phyloP scores from a whole-genome alignment of 768 basidiomycete species.

The Lactarius hengduanensis region DNA sequence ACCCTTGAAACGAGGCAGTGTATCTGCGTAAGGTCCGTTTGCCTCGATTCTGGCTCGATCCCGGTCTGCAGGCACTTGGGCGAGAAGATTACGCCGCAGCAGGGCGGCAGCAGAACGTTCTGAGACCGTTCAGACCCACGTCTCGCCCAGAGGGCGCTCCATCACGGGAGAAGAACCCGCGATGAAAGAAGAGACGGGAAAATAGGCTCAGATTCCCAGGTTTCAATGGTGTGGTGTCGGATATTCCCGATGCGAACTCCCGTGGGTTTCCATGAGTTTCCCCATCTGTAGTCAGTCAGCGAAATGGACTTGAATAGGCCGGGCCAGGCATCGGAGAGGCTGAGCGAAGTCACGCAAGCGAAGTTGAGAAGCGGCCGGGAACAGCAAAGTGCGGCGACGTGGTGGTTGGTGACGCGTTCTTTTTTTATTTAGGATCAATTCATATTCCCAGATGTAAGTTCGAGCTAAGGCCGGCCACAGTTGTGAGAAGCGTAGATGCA shows the following conservation, averaged over 20 bases:
- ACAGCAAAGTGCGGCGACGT: neutral
- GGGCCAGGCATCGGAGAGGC: neutral
- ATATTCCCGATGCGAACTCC: neutral
- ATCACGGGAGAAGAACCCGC: neutral
- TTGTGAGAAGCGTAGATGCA: no score
- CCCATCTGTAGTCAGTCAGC: neutral
- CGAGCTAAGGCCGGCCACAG: no score
- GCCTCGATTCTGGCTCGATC: neutral
- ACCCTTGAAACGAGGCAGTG: neutral
- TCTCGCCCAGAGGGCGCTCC: neutral
- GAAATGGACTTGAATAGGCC: neutral
- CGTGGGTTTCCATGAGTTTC: neutral
- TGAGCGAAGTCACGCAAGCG: neutral
- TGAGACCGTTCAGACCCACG: neutral
- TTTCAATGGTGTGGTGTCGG: neutral
- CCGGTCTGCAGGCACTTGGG: neutral
- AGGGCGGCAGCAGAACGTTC: neutral
- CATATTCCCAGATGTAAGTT: no score
- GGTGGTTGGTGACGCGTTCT: neutral
- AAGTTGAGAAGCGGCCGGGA: neutral
- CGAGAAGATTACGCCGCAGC: neutral
- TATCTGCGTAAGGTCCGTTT: neutral
- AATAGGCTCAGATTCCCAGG: neutral
- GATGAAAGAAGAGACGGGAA: neutral
- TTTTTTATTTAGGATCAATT: no score